These are phyloP conservation scores for Colletotrichum viniferum DNA, from an alignment of 2,329 filamentous ascomycete species.

Conservation along the genomic window DNA sequence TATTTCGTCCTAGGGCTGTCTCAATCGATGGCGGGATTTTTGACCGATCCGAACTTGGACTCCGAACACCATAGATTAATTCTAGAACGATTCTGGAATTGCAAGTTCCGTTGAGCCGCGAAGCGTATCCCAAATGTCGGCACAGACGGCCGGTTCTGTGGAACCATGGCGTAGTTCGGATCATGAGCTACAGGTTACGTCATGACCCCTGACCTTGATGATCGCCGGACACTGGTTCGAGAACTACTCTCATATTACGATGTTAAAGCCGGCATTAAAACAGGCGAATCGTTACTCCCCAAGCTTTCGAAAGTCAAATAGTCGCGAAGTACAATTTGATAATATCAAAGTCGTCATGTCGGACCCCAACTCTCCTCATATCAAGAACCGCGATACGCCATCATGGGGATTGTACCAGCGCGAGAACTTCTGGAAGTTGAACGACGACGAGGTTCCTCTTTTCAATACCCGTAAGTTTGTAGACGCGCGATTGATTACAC, in stretches of 20 bases:
- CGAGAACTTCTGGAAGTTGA: slow-evolving; percentile 30
- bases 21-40: not conserved
- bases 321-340: not conserved
- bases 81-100: not conserved
- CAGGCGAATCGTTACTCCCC: not conserved
- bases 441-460: slow-evolving; percentile 25
- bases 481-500: not conserved
- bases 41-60: not conserved
- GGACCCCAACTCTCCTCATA: slow-evolving; percentile 26
- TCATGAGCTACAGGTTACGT: slow-evolving; percentile 10
- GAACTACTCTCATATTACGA: not conserved
- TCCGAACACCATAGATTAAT: not conserved
- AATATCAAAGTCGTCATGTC: not conserved
- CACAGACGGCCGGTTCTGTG: not conserved
- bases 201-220: not conserved
- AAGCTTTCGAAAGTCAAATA: not conserved
- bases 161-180: slow-evolving; percentile 3
- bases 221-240: not conserved
- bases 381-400: slow-evolving; percentile 27
- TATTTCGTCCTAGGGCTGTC: not conserved
- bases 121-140: not conserved
- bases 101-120: not conserved
- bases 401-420: slow-evolving; percentile 30
- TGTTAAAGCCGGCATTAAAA: not conserved
- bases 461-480: slow-evolving; percentile 27